A percentile compares a stretch with the other conserved stretches of the same genome.
Conservation (phyloP, 176 grass and related monocot species). For the Elaeis guineensis region DNA sequence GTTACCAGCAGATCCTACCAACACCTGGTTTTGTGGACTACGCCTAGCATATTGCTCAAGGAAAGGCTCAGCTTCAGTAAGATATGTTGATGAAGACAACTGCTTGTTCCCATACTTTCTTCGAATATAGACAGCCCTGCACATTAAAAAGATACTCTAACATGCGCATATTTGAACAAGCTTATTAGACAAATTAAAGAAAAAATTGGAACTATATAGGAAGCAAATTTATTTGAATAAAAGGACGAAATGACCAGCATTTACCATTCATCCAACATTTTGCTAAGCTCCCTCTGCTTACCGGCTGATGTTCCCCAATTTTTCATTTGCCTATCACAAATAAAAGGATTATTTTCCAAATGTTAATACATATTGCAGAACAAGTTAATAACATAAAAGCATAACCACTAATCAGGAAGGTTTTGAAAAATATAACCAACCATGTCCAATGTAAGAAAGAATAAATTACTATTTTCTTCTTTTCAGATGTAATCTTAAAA, state of each 20-base stretch:
- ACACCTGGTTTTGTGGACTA: conserved; percentile 69
- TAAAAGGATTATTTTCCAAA: background rate
- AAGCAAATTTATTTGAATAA: conserved; percentile 5
- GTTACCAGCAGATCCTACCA: conserved; percentile 82
- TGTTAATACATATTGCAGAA: too few species aligned
- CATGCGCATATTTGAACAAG: too few species aligned
- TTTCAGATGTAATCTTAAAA: too few species aligned
- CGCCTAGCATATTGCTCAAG: conserved; percentile 82
- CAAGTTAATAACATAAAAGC: too few species aligned
- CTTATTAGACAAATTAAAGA: background rate
- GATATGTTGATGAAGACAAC: conserved; percentile 67
- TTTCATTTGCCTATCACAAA: conserved; percentile 70
- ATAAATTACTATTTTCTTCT: too few species aligned
- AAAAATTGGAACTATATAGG: background rate
- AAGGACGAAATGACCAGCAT: conserved; percentile 2
- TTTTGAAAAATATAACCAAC: too few species aligned
- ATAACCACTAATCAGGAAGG: too few species aligned
- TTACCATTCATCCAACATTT: conserved; percentile 99
- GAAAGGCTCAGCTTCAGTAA: conserved; percentile 92
- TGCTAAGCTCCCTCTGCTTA: conserved; percentile 79
- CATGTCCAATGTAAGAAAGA: too few species aligned
- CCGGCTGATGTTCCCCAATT: conserved; percentile 78
- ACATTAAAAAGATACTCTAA: too few species aligned
- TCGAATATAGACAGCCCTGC: conserved; percentile 73
- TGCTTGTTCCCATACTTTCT: conserved; percentile 72